Conservation (phyloP, 805 yeast genomes). For the Candida boidinii region DNA sequence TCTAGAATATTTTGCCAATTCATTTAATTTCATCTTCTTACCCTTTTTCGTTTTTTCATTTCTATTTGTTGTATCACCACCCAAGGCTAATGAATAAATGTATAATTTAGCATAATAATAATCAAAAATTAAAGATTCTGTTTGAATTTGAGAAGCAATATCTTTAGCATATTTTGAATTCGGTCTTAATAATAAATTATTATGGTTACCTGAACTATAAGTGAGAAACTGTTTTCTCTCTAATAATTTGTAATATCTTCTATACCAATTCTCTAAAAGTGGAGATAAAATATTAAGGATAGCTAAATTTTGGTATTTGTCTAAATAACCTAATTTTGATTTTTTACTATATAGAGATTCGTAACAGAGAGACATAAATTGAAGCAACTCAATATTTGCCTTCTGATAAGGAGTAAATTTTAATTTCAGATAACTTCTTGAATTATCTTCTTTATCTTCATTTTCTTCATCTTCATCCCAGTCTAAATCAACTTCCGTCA, state of each 20-base stretch:
- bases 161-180: slow-evolving; percentile 30
- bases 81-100: slow-evolving; percentile 73
- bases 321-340: slow-evolving; percentile 40
- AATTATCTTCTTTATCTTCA: slow-evolving; percentile 18
- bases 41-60: slow-evolving; percentile 17
- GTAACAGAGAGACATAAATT: slow-evolving; percentile 74
- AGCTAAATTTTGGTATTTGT: slow-evolving; percentile 60
- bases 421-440: slow-evolving; percentile 21
- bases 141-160: slow-evolving; percentile 38
- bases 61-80: slow-evolving; percentile 30
- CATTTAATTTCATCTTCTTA: slow-evolving; percentile 47
- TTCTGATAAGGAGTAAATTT: slow-evolving; percentile 54
- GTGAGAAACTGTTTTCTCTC: too few species aligned
- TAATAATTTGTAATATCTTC: slow-evolving; percentile 49
- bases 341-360: slow-evolving; percentile 71
- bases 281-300: slow-evolving; percentile 69
- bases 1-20: slow-evolving; percentile 61
- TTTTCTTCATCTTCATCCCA: slow-evolving; percentile 28
- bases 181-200: slow-evolving; percentile 19
- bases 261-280: slow-evolving; percentile 70
- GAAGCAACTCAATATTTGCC: slow-evolving; percentile 73
- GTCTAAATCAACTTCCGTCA: slow-evolving; percentile 57
- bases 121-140: slow-evolving; percentile 72
- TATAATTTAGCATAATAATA: slow-evolving; percentile 79
- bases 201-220: slow-evolving; percentile 15